Conservation (phyloP, 1,284 basidiomycete species). For the Acaromyces ingoldii region DNA sequence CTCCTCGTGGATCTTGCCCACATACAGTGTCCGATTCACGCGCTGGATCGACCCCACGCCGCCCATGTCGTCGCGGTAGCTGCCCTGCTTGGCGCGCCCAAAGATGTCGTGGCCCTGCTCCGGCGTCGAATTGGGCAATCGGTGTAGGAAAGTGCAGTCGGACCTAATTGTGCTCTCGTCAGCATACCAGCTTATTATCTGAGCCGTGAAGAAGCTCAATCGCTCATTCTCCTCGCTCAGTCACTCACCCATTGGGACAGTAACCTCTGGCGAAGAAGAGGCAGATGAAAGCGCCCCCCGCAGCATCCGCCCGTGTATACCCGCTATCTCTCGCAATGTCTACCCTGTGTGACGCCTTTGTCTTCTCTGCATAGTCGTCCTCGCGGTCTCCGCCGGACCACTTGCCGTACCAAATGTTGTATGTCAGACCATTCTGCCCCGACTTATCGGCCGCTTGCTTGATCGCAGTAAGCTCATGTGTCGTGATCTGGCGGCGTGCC, state of each 20-base stretch:
- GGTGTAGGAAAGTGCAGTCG: conserved; percentile 92
- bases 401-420: conserved; percentile 97
- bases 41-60: conserved; percentile 93
- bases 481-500: conserved; percentile 43
- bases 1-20: conserved; percentile 68
- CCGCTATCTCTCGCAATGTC: conserved; percentile 82
- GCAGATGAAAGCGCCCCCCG: conserved; percentile 69
- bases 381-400: conserved; percentile 66
- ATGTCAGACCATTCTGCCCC: conserved; percentile 36
- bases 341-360: conserved; percentile 83
- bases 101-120: conserved; percentile 95
- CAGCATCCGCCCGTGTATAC: conserved; percentile 60
- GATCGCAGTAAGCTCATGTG: conserved; percentile 38
- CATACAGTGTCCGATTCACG: conserved; percentile 89
- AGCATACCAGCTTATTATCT: too few relatives aligned
- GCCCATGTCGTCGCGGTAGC: conserved; percentile 99
- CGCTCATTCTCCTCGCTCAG: too few relatives aligned
- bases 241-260: conserved; percentile 75
- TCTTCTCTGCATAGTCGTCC: conserved; percentile 60
- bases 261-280: conserved; percentile 93
- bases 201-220: too few relatives aligned
- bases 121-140: conserved; percentile 66
- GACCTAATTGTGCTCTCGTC: conserved; percentile 57
- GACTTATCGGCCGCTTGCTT: conserved; percentile 32
- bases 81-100: conserved; percentile 90